Conservation (phyloP, 495 filamentous ascomycete species). For the Xylaria castorea region DNA sequence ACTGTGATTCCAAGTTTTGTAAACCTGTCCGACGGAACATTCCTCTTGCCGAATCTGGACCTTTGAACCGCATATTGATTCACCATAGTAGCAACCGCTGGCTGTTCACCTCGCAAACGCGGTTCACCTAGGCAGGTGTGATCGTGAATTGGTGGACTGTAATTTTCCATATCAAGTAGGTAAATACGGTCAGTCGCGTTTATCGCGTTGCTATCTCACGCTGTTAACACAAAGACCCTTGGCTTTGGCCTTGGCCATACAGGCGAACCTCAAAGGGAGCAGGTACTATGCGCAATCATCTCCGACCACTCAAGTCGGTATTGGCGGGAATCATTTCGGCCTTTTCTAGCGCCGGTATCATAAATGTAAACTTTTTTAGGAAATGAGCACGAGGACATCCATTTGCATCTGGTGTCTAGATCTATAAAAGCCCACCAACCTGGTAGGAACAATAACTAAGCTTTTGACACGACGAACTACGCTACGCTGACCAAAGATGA, state of each 20-base stretch:
- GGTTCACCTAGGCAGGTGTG: constrained; percentile 10
- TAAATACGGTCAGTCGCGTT: neutral
- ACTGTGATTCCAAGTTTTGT: constrained; percentile 6
- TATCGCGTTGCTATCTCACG: neutral
- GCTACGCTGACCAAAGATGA: constrained; percentile 11
- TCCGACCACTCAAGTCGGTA: neutral
- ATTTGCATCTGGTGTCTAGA: neutral
- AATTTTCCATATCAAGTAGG: constrained; percentile 20
- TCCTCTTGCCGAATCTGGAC: constrained; percentile 6
- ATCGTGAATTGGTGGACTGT: constrained; percentile 15
- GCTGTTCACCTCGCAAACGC: neutral
- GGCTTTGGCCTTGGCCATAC: neutral
- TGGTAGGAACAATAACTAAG: constrained; percentile 6
- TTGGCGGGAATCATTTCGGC: neutral
- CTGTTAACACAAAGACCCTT: neutral
- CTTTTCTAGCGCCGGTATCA: neutral
- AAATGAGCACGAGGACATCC: neutral
- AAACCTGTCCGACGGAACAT: neutral
- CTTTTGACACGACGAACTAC: neutral
- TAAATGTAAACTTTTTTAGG: neutral
- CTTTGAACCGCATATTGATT: neutral
- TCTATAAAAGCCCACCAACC: constrained; percentile 7
- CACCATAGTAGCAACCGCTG: neutral
- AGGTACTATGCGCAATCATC: neutral
- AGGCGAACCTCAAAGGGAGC: neutral